Percentiles rank a stretch among this genome's conserved stretches.
Evolutionary conservation across 2,329 filamentous ascomycete genomes (phyloP).

Genomic region (Diaporthe sp.): DNA sequence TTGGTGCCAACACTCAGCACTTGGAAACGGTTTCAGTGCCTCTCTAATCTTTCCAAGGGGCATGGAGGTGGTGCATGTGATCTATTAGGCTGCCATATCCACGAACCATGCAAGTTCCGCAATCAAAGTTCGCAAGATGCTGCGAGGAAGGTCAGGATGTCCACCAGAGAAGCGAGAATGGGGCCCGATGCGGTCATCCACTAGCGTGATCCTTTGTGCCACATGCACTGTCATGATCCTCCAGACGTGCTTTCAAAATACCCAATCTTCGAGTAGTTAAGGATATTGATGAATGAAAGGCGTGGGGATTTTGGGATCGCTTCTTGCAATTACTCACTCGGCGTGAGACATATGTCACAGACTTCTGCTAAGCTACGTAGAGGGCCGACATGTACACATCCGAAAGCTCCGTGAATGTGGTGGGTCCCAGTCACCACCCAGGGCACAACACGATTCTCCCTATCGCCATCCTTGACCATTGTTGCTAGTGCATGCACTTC

Average conservation of each 20-base stretch:
- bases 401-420: not conserved
- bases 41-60: too few species aligned
- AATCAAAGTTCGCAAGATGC: too few species aligned
- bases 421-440: not conserved
- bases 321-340: not conserved
- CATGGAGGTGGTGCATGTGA: too few species aligned
- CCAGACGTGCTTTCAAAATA: too few species aligned
- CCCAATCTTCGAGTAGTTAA: too few species aligned
- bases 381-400: too few species aligned
- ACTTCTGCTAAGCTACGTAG: not conserved
- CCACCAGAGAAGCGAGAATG: not conserved
- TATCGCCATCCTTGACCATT: not conserved
- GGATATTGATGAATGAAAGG: not conserved
- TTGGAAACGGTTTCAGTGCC: too few species aligned
- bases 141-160: not conserved
- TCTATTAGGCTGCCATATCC: too few species aligned
- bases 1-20: too few species aligned
- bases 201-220: not conserved
- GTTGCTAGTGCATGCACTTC: not conserved
- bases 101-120: too few species aligned
- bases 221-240: conserved; percentile 1
- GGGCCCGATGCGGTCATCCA: not conserved
- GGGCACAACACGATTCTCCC: not conserved
- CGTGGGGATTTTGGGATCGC: not conserved
- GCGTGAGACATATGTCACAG: not conserved